Evolutionary conservation across 2,329 filamentous ascomycete genomes (phyloP).

Genomic region (Aspergillus transmontanensis): DNA sequence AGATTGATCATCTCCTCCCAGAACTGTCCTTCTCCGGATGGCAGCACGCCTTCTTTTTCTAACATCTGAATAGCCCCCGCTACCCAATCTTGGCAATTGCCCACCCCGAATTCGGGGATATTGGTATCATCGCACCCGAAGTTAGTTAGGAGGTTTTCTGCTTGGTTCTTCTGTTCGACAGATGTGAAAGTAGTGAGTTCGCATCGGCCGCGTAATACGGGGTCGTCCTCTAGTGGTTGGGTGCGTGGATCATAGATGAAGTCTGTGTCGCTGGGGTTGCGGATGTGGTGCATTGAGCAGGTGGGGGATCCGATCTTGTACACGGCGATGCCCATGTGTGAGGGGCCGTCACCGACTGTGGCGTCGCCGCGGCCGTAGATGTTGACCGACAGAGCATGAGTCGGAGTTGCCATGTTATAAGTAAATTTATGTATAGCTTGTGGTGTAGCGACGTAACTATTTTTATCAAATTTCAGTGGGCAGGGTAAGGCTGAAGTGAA

Average conservation of each 20-base stretch:
- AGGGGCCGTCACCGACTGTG: conserved; percentile 22
- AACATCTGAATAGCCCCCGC: conserved; percentile 14
- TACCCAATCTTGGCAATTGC: conserved; percentile 22
- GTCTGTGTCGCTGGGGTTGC: conserved; percentile 18
- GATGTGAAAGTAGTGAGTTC: conserved; percentile 18
- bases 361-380: conserved; percentile 27
- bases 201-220: conserved; percentile 23
- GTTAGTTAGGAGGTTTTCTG: conserved; percentile 2
- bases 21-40: conserved; percentile 16
- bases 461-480: no score
- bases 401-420: no score
- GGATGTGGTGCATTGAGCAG: conserved; percentile 27
- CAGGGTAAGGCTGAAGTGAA: background rate
- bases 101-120: conserved; percentile 22
- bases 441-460: no score
- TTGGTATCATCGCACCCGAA: conserved; percentile 17
- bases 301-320: conserved; percentile 20
- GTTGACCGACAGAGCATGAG: conserved; percentile 12
- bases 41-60: conserved; percentile 8
- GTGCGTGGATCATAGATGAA: conserved; percentile 25
- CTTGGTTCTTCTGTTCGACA: conserved; percentile 5
- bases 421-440: no score
- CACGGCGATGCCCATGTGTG: conserved; percentile 23
- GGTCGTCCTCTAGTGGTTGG: conserved; percentile 22
- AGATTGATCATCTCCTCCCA: conserved; percentile 23